Conservation (phyloP, 345 rosid genomes). For the Gossypium sturtianum region DNA sequence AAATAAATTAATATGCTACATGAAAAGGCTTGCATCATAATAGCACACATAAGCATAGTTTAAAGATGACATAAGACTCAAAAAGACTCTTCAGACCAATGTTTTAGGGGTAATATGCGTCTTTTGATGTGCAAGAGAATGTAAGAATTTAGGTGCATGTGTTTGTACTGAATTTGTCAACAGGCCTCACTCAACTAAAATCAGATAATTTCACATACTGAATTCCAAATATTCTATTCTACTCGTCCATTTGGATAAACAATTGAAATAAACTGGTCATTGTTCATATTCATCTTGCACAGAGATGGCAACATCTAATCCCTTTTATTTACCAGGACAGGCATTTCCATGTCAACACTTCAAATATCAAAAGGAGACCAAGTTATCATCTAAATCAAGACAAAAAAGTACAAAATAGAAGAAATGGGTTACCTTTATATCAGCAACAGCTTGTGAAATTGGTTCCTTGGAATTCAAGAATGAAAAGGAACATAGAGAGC, state of each 20-base stretch:
- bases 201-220: neutral
- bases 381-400: slow-evolving; percentile 1
- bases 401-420: neutral
- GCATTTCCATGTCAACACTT: neutral
- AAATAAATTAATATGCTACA: neutral
- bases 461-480: slow-evolving; percentile 69
- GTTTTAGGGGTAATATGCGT: neutral
- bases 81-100: neutral
- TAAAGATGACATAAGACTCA: neutral
- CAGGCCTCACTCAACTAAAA: neutral
- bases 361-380: neutral
- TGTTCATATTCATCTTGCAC: neutral
- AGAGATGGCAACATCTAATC: neutral
- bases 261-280: neutral
- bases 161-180: neutral
- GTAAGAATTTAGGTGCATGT: neutral
- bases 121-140: neutral
- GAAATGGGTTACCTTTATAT: slow-evolving; percentile 55
- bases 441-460: slow-evolving; percentile 70
- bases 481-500: slow-evolving; percentile 66
- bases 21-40: neutral
- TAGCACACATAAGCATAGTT: neutral
- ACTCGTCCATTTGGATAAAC: neutral
- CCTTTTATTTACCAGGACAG: neutral
- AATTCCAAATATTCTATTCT: neutral